Evolutionary conservation across 257 asterid species (phyloP).

Genomic region (Solanum chaucha): DNA sequence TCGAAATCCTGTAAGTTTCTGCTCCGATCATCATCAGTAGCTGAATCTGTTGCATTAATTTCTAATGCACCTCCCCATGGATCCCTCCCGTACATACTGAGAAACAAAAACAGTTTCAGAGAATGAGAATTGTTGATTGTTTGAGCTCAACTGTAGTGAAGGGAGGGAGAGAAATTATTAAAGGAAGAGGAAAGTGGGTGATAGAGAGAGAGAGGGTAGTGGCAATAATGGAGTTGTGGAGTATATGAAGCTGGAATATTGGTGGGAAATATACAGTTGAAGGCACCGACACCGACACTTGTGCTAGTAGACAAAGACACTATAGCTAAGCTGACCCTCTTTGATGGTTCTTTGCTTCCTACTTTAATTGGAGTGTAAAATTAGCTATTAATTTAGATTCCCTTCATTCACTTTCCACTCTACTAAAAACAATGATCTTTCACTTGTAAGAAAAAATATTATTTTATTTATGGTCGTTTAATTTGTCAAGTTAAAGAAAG

Average conservation of each 20-base stretch:
- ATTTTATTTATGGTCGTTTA: too few species aligned
- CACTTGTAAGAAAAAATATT: not conserved
- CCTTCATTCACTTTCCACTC: not conserved
- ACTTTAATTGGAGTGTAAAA: not conserved
- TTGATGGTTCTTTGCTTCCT: not conserved
- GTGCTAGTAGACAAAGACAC: slow-evolving; percentile 24
- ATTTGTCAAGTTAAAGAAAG: too few species aligned
- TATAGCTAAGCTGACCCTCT: slow-evolving; percentile 8
- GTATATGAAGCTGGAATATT: not conserved
- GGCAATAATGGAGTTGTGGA: slow-evolving; percentile 9
- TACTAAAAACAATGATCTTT: not conserved
- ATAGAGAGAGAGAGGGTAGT: not conserved
- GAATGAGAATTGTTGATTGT: not conserved
- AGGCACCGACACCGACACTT: slow-evolving; percentile 11
- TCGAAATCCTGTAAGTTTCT: slow-evolving; percentile 79
- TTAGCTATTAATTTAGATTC: not conserved
- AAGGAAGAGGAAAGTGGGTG: not conserved
- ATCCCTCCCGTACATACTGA: slow-evolving; percentile 82
- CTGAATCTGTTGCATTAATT: slow-evolving; percentile 82
- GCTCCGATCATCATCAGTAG: slow-evolving; percentile 96
- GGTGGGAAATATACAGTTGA: slow-evolving; percentile 1
- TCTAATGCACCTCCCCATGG: slow-evolving; percentile 99
- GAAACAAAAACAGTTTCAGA: too few species aligned
- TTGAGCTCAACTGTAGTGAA: not conserved
- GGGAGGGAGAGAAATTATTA: not conserved